Percentiles rank a stretch among this genome's conserved stretches.
Evolutionary conservation across 2,329 filamentous ascomycete genomes (phyloP).

Genomic region (Rugonectria rugulosa): DNA sequence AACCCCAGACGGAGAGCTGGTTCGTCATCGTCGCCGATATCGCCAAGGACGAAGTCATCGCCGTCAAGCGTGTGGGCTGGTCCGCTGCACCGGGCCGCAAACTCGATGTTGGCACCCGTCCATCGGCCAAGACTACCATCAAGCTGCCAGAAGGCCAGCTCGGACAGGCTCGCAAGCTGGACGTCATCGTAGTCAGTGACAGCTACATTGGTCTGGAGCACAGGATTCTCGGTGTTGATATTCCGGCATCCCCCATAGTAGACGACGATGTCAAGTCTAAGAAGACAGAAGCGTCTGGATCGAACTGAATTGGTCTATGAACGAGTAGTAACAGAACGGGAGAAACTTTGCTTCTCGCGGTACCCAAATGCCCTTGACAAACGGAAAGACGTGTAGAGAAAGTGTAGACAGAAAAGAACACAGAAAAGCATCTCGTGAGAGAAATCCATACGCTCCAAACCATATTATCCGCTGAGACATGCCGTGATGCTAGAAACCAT

Average conservation of each 20-base stretch:
- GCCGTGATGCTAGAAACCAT: slow-evolving; percentile 26
- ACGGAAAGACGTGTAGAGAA: slow-evolving; percentile 18
- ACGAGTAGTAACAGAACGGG: slow-evolving; percentile 12
- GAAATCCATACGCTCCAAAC: slow-evolving; percentile 17
- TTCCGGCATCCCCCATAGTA: slow-evolving; percentile 59
- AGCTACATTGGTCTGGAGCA: slow-evolving; percentile 80
- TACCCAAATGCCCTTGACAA: slow-evolving; percentile 16
- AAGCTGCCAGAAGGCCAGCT: slow-evolving; percentile 62
- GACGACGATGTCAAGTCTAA: slow-evolving; percentile 56
- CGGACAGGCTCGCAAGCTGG: slow-evolving; percentile 66
- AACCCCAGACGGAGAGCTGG: slow-evolving; percentile 93
- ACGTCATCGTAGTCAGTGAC: slow-evolving; percentile 84
- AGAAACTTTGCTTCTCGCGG: slow-evolving; percentile 3
- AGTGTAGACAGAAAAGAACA: slow-evolving; percentile 3
- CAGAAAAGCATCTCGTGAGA: slow-evolving; percentile 28
- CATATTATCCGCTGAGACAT: slow-evolving; percentile 34
- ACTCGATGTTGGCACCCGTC: slow-evolving; percentile 52
- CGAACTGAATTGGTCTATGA: slow-evolving; percentile 31
- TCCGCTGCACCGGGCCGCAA: slow-evolving; percentile 37
- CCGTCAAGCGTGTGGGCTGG: slow-evolving; percentile 88
- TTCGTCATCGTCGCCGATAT: slow-evolving; percentile 81
- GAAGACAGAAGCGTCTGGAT: slow-evolving; percentile 39
- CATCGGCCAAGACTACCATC: slow-evolving; percentile 64
- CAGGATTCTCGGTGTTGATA: slow-evolving; percentile 54
- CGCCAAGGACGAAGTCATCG: slow-evolving; percentile 77